phyloP scores from a whole-genome alignment of 2,329 filamentous ascomycete genomes.

The Pseudocercospora eumusae region DNA sequence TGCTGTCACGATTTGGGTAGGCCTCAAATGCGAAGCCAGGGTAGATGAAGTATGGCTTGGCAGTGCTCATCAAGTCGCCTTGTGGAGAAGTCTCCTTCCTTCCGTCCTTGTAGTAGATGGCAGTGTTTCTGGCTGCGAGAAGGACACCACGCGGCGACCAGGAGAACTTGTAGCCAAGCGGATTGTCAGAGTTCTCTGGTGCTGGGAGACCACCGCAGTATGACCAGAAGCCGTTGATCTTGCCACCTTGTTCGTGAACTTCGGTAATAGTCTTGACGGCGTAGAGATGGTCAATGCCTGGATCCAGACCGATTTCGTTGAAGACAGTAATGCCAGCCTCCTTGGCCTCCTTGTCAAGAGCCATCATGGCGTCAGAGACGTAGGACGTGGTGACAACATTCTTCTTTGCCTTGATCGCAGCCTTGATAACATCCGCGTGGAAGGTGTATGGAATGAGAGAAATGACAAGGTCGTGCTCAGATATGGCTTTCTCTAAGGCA shows the following conservation, averaged over 20 bases:
- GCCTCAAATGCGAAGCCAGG: constrained; percentile 86
- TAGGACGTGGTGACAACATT: constrained; percentile 95
- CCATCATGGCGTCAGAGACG: constrained; percentile 87
- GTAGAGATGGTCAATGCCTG: constrained; percentile 73
- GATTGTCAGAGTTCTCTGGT: constrained; percentile 78
- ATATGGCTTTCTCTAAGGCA: constrained; percentile 78
- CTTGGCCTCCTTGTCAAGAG: constrained; percentile 79
- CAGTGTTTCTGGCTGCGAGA: constrained; percentile 81
- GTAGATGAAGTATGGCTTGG: constrained; percentile 90
- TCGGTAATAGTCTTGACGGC: constrained; percentile 85
- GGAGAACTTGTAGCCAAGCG: constrained; percentile 90
- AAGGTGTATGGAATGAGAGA: constrained; percentile 85
- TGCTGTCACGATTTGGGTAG: constrained; percentile 91
- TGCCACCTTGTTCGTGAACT: constrained; percentile 84
- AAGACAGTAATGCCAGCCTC: constrained; percentile 93
- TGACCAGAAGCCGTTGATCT: constrained; percentile 76
- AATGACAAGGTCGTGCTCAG: constrained; percentile 61
- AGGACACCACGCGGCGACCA: constrained; percentile 77
- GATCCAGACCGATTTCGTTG: constrained; percentile 87
- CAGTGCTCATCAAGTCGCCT: constrained; percentile 69
- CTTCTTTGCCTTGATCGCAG: constrained; percentile 90
- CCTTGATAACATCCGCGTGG: constrained; percentile 88
- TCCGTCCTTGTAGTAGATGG: constrained; percentile 78
- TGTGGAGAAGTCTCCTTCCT: constrained; percentile 59
- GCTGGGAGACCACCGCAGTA: constrained; percentile 78